Evolutionary conservation across 306 rosid species (phyloP).

Genomic region (Trifolium subterraneum): DNA sequence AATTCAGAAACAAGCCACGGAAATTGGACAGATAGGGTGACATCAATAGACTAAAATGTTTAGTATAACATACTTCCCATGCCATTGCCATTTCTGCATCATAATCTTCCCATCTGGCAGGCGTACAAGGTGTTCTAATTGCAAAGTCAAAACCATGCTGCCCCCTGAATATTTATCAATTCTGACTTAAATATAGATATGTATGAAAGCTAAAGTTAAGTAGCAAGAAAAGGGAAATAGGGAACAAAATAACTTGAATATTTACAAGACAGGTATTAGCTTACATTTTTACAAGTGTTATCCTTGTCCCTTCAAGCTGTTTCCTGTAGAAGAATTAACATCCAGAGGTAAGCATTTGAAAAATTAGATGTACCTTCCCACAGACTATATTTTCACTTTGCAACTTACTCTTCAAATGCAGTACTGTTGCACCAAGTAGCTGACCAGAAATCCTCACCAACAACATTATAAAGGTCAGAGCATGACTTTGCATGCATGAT

Average conservation of each 20-base stretch:
- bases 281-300: conserved; percentile 78
- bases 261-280: conserved; percentile 36
- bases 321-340: conserved; percentile 71
- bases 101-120: conserved; percentile 92
- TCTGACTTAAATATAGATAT: conserved; percentile 17
- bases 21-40: conserved; percentile 19
- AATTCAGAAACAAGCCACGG: conserved; percentile 9
- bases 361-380: conserved; percentile 25
- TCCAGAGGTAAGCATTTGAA: conserved; percentile 45
- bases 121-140: conserved; percentile 86
- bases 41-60: conserved; percentile 24
- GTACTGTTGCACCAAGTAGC: conserved; percentile 94
- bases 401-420: conserved; percentile 81
- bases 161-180: conserved; percentile 58
- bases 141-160: conserved; percentile 86
- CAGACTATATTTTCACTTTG: conserved; percentile 30
- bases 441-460: conserved; percentile 96
- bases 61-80: conserved; percentile 80
- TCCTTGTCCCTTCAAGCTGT: conserved; percentile 95
- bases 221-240: conserved; percentile 8
- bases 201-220: conserved; percentile 12
- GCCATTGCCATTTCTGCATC: conserved; percentile 89
- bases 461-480: conserved; percentile 74
- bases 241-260: conserved; percentile 35
- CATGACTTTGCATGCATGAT: conserved; percentile 81